Base-by-base conservation (phyloP, 2,329 filamentous ascomycete species). In the Dendryphion nanum region DNA sequence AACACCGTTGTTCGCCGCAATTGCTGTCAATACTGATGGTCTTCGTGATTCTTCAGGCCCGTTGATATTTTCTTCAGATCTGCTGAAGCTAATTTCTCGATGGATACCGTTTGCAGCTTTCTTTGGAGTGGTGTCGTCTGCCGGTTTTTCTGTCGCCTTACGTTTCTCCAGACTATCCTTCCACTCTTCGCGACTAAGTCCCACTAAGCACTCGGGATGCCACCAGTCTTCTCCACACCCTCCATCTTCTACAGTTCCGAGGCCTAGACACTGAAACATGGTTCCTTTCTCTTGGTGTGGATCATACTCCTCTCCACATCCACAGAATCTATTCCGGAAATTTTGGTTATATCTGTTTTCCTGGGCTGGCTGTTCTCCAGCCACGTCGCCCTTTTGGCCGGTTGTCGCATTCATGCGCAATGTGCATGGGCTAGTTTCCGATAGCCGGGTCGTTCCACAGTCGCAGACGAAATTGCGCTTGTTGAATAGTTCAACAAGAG, bases 211-310 rank as follows among this genome's bases (percentile, higher is more conserved):
- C 45, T 93, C 89, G 0, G 91, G 89, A 69, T 97, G 91, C 77
- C 89, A 97, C 91, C 91, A 97, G 60, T 97, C 91, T 69, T 97
- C 91, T 10, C 91, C 91, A 66, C 91, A 97, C 4, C 90, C 91
- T 13, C 90, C 90, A 1, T 84, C 83, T 50, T 91, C 85, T 10
- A 79, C 75, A 0, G 81, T 85, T 1, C 89, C 89, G 1, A 97
- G 72, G 0, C 91, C 91, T 2, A 97, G 66, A 60, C 93, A 98
- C 65, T 98, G 93, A 53, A 94, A 98, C 93, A 98, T 98, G 26
- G 90, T 97, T 0, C 91, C 91, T 53, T 91, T 94, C 63, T 98
- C 89, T 60, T 86, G 76, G 33, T 91, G 79, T 0, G 91, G 82
- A 61, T 96, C 86, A 61, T 98, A 98, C 42, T 90, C 81, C 56